A percentile compares a stretch with the other conserved stretches of the same genome.
phyloP scores from a whole-genome alignment of 129 eudicot genomes.

The Flaveria ramosissima region DNA sequence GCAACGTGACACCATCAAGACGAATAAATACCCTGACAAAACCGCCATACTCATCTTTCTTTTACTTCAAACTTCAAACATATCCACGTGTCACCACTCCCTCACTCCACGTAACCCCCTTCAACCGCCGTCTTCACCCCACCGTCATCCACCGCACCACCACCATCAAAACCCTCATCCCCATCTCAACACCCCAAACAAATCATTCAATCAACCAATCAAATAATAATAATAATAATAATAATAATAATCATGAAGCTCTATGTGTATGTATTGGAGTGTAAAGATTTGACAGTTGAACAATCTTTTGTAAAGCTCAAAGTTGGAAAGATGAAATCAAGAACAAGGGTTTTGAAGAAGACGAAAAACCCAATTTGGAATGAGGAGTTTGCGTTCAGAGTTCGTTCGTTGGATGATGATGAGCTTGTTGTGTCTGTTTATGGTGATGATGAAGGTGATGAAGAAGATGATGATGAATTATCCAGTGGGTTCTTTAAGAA shows the following conservation, averaged over 20 bases:
- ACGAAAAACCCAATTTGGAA: conserved; percentile 73
- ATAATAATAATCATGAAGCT: conserved; percentile 47
- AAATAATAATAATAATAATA: conserved; percentile 1
- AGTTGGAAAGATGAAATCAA: conserved; percentile 70
- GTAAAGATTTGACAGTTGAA: conserved; percentile 45
- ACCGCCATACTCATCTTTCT: conserved; percentile 33
- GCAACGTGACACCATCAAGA: not conserved
- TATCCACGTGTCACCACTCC: conserved; percentile 62
- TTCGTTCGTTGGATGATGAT: conserved; percentile 62
- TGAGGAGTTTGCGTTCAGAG: conserved; percentile 85
- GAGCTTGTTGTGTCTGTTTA: conserved; percentile 63
- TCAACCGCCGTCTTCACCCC: conserved; percentile 31
- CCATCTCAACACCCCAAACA: not conserved
- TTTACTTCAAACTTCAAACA: conserved; percentile 15
- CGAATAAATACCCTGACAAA: conserved; percentile 13
- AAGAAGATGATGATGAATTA: conserved; percentile 16
- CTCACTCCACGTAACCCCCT: conserved; percentile 61
- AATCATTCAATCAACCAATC: not conserved
- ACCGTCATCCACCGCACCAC: conserved; percentile 21
- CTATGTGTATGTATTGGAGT: conserved; percentile 75
- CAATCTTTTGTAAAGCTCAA: conserved; percentile 57
- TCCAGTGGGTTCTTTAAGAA: conserved; percentile 40
- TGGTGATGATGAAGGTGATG: conserved; percentile 20
- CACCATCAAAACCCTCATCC: not conserved
- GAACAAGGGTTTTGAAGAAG: conserved; percentile 57